Evolutionary conservation across 305 asterid species (phyloP).

Genomic region (Andrographis paniculata): DNA sequence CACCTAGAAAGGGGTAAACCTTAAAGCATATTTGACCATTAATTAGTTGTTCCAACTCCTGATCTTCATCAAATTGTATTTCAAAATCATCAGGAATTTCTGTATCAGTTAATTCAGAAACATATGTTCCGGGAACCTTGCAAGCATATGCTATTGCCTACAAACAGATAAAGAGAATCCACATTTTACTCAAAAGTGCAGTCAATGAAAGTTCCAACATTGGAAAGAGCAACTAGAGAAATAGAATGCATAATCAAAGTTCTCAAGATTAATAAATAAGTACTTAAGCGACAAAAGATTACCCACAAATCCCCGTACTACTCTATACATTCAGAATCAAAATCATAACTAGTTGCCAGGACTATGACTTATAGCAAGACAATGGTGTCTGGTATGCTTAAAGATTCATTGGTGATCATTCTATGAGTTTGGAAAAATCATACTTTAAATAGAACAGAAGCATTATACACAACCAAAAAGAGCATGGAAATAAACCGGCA

Average conservation of each 20-base stretch:
- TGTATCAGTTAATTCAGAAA: constrained; percentile 58
- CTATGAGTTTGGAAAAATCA: too few species aligned
- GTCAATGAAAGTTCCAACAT: background rate
- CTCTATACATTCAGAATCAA: too few species aligned
- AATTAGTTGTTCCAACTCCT: constrained; percentile 80
- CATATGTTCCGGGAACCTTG: constrained; percentile 51
- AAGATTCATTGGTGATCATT: background rate
- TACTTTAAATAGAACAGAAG: background rate
- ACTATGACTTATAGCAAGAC: constrained; percentile 1
- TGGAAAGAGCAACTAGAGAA: constrained; percentile 3
- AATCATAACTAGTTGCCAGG: too few species aligned
- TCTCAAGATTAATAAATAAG: too few species aligned
- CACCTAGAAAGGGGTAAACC: constrained; percentile 78
- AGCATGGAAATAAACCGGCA: background rate
- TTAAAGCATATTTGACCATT: constrained; percentile 73
- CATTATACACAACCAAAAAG: background rate
- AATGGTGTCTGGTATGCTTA: background rate
- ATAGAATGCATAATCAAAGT: background rate
- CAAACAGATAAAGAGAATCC: constrained; percentile 16
- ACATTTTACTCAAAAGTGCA: constrained; percentile 7
- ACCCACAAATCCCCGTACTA: too few species aligned
- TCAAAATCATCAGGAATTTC: constrained; percentile 62
- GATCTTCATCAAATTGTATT: constrained; percentile 57
- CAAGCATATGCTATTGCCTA: constrained; percentile 82
- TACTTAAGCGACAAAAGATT: too few species aligned